phyloP scores from a whole-genome alignment of 768 basidiomycete species.

The Leccinellum luteum region DNA sequence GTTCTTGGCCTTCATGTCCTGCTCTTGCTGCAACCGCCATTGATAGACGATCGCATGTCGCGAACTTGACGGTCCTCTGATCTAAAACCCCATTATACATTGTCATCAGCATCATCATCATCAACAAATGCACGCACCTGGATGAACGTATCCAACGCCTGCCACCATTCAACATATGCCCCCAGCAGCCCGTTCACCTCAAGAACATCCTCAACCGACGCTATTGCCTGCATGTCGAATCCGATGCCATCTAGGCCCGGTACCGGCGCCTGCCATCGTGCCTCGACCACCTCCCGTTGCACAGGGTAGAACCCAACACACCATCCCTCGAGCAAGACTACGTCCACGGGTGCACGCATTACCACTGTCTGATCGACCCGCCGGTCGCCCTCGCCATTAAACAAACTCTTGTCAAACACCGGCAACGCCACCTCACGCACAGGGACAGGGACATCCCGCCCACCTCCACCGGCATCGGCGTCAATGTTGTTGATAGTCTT shows the following conservation, averaged over 20 bases:
- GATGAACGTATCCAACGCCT: constrained; percentile 67
- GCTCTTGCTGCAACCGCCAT: constrained; percentile 91
- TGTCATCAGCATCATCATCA: constrained; percentile 3
- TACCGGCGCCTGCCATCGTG: constrained; percentile 44
- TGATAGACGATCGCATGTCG: constrained; percentile 64
- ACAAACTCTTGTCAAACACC: constrained; percentile 83
- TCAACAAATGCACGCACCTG: constrained; percentile 48
- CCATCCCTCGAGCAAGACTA: constrained; percentile 96
- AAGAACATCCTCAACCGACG: constrained; percentile 51
- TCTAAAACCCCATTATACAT: constrained; percentile 27
- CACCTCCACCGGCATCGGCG: not conserved
- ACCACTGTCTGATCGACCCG: constrained; percentile 36
- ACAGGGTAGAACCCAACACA: constrained; percentile 84
- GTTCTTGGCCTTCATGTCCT: constrained; percentile 79
- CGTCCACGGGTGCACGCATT: constrained; percentile 58
- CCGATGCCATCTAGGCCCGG: constrained; percentile 6
- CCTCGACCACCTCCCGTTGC: constrained; percentile 44
- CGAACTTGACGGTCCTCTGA: constrained; percentile 34
- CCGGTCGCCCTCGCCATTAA: constrained; percentile 83
- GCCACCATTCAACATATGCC: constrained; percentile 67
- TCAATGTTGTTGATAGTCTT: constrained; percentile 36
- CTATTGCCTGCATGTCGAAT: constrained; percentile 37
- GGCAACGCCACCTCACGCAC: constrained; percentile 51
- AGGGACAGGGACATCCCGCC: not conserved
- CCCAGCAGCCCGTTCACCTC: constrained; percentile 62